Base-by-base conservation (phyloP, 257 asterid genomes). In the Solanum corneliomulleri region DNA sequence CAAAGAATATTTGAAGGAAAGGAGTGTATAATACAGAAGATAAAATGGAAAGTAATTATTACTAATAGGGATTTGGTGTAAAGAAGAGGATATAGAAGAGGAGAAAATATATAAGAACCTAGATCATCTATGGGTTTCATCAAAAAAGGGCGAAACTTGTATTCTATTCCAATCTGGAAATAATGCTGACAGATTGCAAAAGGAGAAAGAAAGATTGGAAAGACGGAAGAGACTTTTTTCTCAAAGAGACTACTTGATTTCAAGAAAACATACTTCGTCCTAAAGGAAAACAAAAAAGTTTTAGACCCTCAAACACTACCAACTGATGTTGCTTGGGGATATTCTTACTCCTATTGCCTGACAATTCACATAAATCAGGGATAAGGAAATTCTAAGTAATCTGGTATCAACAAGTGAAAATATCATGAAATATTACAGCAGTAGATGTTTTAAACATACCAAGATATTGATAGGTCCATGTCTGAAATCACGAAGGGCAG, bases 401-500 rank as follows among this genome's bases (percentile, higher is more conserved):
- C 35, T 68, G 37, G 5, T 64, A 62, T 74, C 85, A 35, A n/a
- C 86, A 39, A 77, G 75, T 2, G 8, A 77, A 68, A 42, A 29
- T 18, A 12, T 20, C 69, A 49, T 81, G 85, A 81, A 81, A 49
- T 29, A 81, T 81, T 81, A 81, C 71, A 70, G 20, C 23, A 25
- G 11, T 37, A 41, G 68, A 21, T 82, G 83, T 64, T 87, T 52
- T 70, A 33, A 66, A 29, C 91, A 52, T 92, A 96, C 98, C 92
- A 96, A 90, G 87, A 96, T 92, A 86, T 91, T 94, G 56, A 92
- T 91, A 80, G 97, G 96, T 75, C 98, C 98, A 81, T 90, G 92
- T 90, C 98, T 92, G 87, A 96, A 95, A 90, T 93, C 97, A 86
- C 80, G 96, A 52, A 96, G 98, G 76, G 98, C 98, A 86, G 94